Evolutionary conservation across 129 eudicot species (phyloP), one percentile per base, ranked within the genome.

Genomic region (Centrapalus pauciflorus): DNA sequence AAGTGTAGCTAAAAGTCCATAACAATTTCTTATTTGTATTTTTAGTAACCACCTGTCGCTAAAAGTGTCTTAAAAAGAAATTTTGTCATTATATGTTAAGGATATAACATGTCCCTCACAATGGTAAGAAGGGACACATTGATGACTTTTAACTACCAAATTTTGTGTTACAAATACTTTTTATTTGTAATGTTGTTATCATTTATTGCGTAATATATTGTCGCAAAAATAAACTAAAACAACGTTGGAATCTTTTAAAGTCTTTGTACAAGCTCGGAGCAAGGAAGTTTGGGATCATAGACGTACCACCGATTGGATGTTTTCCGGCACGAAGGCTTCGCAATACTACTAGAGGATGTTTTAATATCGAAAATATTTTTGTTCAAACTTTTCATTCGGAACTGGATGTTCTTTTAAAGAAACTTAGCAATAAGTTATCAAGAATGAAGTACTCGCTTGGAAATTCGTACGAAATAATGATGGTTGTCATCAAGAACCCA

Each of bases 271-370:
- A 29, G 30, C 88, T 83, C 0, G 95, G 97, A 66, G 97, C 88
- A 21, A 71, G 95, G 43, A 89, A 89, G 56, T 85, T 89, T 4
- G 88, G 85, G 11, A 79, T 89, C 61, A 75, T 83, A 58, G 70
- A 86, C 30, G 74, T 86, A 55, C 82, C 90, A 12, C 88, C 95
- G 7, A 27, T 89, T 0, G 95, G 96, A 27, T 89, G 96, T 76
- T 83, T 85, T 50, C 96, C 96, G 4, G 66, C 94, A 5, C 73
- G 56, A 24, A 76, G 96, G 67, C 25, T 83, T n/a, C 34, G 62
- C 7, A 81, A 76, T 11, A 55, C 41, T 1, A 79, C 78, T 0
- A 78, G 86, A 0, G 96, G 82, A 55, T 89, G 96, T 63, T 54
- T 76, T 14, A 86, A 76, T 26, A 40, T 72, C 2, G 57, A 67